Evolutionary conservation across 2,329 filamentous ascomycete species (phyloP).

Genomic region (Cercospora sp.): DNA sequence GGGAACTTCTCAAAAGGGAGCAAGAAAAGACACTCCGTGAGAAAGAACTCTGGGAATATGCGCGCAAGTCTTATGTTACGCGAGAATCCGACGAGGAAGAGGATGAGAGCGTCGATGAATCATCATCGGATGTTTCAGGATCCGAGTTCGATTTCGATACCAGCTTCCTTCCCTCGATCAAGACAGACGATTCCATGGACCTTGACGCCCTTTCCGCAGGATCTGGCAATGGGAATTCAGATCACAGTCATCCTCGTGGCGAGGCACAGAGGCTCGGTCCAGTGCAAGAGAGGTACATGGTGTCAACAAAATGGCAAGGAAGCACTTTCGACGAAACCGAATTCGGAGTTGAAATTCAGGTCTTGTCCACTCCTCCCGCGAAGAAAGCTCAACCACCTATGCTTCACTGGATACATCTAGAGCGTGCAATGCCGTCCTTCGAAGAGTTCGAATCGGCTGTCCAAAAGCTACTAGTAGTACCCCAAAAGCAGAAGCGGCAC

Average conservation of each 20-base stretch:
- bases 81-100: not conserved
- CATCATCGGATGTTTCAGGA: not conserved
- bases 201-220: not conserved
- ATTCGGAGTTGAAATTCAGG: conserved; percentile 10
- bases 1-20: not conserved
- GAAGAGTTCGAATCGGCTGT: conserved; percentile 20
- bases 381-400: conserved; percentile 3
- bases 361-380: conserved; percentile 4
- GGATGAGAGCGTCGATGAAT: not conserved
- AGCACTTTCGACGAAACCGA: conserved; percentile 15
- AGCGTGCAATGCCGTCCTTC: conserved; percentile 19
- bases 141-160: not conserved
- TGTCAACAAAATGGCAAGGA: conserved; percentile 13
- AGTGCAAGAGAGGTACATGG: not conserved
- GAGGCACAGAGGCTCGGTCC: not conserved
- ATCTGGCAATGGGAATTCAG: not conserved
- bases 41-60: not conserved
- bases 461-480: not conserved
- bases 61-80: not conserved
- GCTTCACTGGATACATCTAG: conserved; percentile 20
- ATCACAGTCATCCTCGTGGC: not conserved
- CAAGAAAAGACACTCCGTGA: not conserved
- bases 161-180: conserved; percentile 8
- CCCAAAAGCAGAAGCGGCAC: conserved; percentile 11
- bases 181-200: not conserved